phyloP scores from a whole-genome alignment of 164 flowering plant genomes.

The Santalum album region DNA sequence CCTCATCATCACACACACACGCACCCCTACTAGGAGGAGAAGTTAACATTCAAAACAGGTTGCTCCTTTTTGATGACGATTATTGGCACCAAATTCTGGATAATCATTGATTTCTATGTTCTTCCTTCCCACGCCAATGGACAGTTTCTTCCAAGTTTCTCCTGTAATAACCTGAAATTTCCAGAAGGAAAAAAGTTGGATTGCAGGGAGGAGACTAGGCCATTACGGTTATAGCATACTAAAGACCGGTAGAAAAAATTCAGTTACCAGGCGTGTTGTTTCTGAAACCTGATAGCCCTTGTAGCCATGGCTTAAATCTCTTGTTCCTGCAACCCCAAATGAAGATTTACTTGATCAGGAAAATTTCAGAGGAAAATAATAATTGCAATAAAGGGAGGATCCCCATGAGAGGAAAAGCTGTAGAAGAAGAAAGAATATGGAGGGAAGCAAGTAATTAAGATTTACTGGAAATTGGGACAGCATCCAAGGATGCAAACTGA shows the following conservation, averaged over 20 bases:
- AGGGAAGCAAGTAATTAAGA: not conserved
- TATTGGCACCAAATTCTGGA: conserved; percentile 61
- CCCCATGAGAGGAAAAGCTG: not conserved
- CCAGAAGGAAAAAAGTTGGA: not conserved
- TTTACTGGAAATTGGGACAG: conserved; percentile 40
- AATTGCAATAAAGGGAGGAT: too few species aligned
- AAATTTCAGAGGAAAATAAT: not conserved
- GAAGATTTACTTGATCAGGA: not conserved
- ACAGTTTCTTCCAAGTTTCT: conserved; percentile 4
- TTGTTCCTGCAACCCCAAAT: conserved; percentile 16
- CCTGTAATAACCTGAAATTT: conserved; percentile 16
- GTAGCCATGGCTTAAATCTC: conserved; percentile 10
- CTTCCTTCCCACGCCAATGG: conserved; percentile 33
- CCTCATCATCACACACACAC: too few species aligned
- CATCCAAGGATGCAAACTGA: conserved; percentile 23
- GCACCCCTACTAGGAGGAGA: too few species aligned
- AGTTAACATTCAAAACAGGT: not conserved
- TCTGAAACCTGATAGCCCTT: conserved; percentile 4
- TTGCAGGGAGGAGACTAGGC: too few species aligned
- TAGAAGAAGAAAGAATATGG: not conserved
- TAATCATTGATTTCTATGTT: conserved; percentile 45
- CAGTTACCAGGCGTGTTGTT: conserved; percentile 8
- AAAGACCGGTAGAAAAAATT: too few species aligned
- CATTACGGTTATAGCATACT: too few species aligned
- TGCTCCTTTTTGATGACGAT: conserved; percentile 26